phyloP scores from a whole-genome alignment of 495 filamentous ascomycete species.

The Penicillium lividum region DNA sequence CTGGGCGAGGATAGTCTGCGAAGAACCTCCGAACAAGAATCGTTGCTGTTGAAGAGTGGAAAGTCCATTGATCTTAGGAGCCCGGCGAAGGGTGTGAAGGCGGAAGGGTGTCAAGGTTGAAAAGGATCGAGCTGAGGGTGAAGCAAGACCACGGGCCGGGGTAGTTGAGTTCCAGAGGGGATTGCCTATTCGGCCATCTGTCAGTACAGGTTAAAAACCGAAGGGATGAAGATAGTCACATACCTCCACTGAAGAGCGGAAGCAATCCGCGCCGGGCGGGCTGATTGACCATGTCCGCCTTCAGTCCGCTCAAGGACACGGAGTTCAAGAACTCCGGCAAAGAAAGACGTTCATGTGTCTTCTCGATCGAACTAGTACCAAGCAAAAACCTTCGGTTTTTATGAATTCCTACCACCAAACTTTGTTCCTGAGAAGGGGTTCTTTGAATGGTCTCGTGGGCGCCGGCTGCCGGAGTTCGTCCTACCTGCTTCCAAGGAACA shows the following conservation, averaged over 20 bases:
- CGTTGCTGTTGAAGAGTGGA: constrained; percentile 43
- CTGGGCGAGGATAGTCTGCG: constrained; percentile 62
- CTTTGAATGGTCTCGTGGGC: constrained; percentile 25
- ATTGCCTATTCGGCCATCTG: constrained; percentile 17
- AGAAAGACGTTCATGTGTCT: constrained; percentile 16
- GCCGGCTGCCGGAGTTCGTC: constrained; percentile 17
- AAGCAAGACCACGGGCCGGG: constrained; percentile 13
- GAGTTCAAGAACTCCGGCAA: constrained; percentile 35
- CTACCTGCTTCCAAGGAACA: constrained; percentile 37
- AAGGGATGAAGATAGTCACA: background rate
- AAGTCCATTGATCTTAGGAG: constrained; percentile 24
- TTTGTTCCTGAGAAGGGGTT: constrained; percentile 16
- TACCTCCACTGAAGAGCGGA: constrained; percentile 23
- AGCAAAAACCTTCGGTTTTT: background rate
- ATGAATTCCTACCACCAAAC: constrained; percentile 20
- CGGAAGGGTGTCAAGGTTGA: constrained; percentile 40
- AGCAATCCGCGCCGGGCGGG: constrained; percentile 21
- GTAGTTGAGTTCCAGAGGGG: constrained; percentile 27
- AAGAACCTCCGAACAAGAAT: constrained; percentile 56
- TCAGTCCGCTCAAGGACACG: constrained; percentile 31
- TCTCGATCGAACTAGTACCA: background rate
- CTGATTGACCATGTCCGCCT: constrained; percentile 18
- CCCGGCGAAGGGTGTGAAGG: constrained; percentile 25
- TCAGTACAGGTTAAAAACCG: background rate
- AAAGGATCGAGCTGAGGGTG: constrained; percentile 32